Percentiles rank a stretch among this genome's conserved stretches.
Conservation (phyloP, 305 asterid species). For the Rubia tinctorum region DNA sequence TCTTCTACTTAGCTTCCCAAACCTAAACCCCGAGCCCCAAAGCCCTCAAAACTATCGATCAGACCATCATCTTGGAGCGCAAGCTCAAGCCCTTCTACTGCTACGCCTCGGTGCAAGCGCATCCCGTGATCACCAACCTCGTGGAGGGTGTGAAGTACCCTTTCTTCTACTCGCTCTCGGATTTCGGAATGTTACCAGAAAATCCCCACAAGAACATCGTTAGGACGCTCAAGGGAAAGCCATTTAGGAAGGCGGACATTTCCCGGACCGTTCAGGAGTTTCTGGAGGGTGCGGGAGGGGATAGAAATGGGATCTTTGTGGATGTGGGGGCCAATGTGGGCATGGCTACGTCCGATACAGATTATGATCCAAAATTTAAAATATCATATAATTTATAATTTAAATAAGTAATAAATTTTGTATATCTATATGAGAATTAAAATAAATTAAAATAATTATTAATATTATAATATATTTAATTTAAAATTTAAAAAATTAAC, state of each 20-base stretch:
- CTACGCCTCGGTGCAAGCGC: slow-evolving; percentile 70
- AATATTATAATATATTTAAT: too few relatives aligned
- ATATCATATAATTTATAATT: too few relatives aligned
- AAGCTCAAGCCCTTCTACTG: slow-evolving; percentile 70
- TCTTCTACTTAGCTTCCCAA: slow-evolving; percentile 74
- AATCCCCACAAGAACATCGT: slow-evolving; percentile 91
- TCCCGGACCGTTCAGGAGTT: slow-evolving; percentile 83
- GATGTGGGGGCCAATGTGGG: slow-evolving; percentile 99
- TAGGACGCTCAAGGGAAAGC: slow-evolving; percentile 85
- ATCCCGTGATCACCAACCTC: slow-evolving; percentile 80
- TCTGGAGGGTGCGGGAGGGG: slow-evolving; percentile 30
- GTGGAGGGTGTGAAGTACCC: slow-evolving; percentile 93
- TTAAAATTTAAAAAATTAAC: too few relatives aligned
- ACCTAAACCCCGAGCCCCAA: slow-evolving; percentile 40
- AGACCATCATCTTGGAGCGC: slow-evolving; percentile 21
- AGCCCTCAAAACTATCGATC: slow-evolving; percentile 21
- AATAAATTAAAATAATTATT: too few relatives aligned
- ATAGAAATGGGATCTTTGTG: slow-evolving; percentile 56
- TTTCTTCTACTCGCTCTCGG: slow-evolving; percentile 84
- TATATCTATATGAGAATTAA: too few relatives aligned
- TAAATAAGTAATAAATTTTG: too few relatives aligned
- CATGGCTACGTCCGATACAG: slow-evolving; percentile 94
- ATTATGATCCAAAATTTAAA: too few relatives aligned
- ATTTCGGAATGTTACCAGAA: slow-evolving; percentile 44
- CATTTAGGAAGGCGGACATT: slow-evolving; percentile 81